Percentiles rank a stretch among this genome's conserved stretches.
Conservation (phyloP, 257 asterid genomes). For the Solanum medicagineum region DNA sequence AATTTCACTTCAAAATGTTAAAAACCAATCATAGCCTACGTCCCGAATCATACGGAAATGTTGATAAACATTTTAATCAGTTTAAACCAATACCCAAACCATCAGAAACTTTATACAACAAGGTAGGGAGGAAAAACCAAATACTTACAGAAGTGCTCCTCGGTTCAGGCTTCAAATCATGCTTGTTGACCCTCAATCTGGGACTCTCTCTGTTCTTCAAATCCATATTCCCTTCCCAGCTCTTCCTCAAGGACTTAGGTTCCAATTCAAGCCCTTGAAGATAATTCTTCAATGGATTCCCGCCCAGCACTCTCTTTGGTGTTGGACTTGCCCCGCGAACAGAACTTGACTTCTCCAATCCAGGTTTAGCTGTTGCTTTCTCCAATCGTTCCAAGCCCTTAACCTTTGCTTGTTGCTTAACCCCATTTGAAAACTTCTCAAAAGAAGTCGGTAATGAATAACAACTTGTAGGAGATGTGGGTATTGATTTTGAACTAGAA, state of each 20-base stretch:
- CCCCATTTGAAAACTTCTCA: conserved; percentile 79
- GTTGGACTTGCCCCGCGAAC: conserved; percentile 29
- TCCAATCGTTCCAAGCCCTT: conserved; percentile 70
- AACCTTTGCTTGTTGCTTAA: conserved; percentile 65
- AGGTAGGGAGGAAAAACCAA: not conserved
- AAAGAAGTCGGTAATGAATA: conserved; percentile 88
- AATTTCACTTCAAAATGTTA: not conserved
- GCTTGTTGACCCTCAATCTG: conserved; percentile 46
- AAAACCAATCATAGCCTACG: not conserved
- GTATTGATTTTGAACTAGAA: conserved; percentile 78
- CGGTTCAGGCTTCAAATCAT: conserved; percentile 46
- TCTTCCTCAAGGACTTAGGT: conserved; percentile 85
- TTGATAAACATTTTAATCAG: not conserved
- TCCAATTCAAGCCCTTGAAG: conserved; percentile 71
- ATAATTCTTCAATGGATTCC: conserved; percentile 48
- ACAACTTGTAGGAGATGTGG: conserved; percentile 90
- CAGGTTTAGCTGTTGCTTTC: conserved; percentile 33
- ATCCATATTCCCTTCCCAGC: conserved; percentile 97
- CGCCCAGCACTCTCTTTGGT: conserved; percentile 32
- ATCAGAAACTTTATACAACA: not conserved
- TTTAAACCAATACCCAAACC: not conserved
- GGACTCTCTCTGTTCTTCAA: conserved; percentile 78
- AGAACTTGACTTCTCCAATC: conserved; percentile 42
- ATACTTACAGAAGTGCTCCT: conserved; percentile 70
- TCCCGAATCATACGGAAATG: not conserved